A percentile compares a stretch with the other conserved stretches of the same genome.
phyloP scores from a whole-genome alignment of 352 stramenopile species.

The Globisporangium okanoganense region DNA sequence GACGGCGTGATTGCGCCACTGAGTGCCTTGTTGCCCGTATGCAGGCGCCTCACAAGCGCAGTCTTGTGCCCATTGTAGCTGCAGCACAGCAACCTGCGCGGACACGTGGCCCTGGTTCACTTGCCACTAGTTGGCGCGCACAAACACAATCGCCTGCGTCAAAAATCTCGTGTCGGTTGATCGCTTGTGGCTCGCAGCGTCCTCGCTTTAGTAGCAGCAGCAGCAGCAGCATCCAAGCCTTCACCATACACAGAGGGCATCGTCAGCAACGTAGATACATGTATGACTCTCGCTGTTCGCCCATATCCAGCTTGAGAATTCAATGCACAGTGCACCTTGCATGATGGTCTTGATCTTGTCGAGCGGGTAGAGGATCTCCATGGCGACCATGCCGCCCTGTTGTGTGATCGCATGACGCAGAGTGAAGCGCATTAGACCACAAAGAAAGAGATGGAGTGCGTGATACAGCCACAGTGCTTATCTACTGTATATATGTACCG shows the following conservation, averaged over 20 bases:
- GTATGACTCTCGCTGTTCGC: too few species aligned
- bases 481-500: not conserved
- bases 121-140: constrained; percentile 61
- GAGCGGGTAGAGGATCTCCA: constrained; percentile 79
- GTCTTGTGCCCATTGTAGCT: constrained; percentile 70
- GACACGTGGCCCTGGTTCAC: constrained; percentile 79
- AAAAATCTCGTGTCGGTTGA: constrained; percentile 25
- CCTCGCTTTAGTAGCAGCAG: constrained; percentile 6
- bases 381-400: constrained; percentile 67
- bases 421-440: not conserved
- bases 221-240: constrained; percentile 17
- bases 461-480: not conserved
- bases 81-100: constrained; percentile 69
- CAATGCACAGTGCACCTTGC: constrained; percentile 43
- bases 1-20: constrained; percentile 42
- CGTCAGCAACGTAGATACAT: not conserved
- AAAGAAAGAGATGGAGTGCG: not conserved
- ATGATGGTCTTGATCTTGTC: constrained; percentile 87
- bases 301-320: too few species aligned
- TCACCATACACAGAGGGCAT: constrained; percentile 20
- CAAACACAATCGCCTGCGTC: constrained; percentile 38
- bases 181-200: not conserved
- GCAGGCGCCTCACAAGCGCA: constrained; percentile 65
- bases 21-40: constrained; percentile 22
- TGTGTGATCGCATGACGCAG: not conserved